A percentile compares a stretch with the other conserved stretches of the same genome.
These are phyloP conservation scores for Plasmopara viticola DNA, from an alignment of 352 stramenopile species.

Conservation along the genomic window DNA sequence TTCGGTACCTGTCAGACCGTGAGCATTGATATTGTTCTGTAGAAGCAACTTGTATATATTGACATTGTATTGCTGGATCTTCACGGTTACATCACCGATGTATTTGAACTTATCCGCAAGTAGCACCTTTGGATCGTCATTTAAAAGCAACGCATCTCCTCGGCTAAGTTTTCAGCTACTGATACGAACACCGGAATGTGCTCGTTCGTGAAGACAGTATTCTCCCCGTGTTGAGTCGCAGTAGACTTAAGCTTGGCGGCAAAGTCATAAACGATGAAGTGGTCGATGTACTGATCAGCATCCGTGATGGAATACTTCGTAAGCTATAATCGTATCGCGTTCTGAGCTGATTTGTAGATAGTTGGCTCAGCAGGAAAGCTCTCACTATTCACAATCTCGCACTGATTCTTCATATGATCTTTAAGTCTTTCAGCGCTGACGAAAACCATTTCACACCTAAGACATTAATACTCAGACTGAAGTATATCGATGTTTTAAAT, in stretches of 20 bases:
- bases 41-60: background rate
- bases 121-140: conserved; percentile 4
- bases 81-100: background rate
- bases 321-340: background rate
- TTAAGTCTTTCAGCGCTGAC: background rate
- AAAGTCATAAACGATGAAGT: background rate
- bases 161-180: conserved; percentile 10
- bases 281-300: background rate
- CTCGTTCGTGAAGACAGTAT: conserved; percentile 6
- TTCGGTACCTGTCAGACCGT: background rate
- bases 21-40: background rate
- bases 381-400: background rate
- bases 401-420: background rate
- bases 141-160: conserved; percentile 12
- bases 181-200: conserved; percentile 11
- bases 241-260: background rate
- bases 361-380: background rate
- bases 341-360: background rate
- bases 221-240: conserved; percentile 6
- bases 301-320: conserved; percentile 1
- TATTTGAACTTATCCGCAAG: conserved; percentile 13
- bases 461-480: conserved; percentile 1
- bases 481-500: conserved; percentile 1
- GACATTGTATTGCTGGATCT: background rate
- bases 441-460: conserved; percentile 1